phyloP scores from a whole-genome alignment of 192 early-diverging fungal genomes.

The Piromyces finnis region DNA sequence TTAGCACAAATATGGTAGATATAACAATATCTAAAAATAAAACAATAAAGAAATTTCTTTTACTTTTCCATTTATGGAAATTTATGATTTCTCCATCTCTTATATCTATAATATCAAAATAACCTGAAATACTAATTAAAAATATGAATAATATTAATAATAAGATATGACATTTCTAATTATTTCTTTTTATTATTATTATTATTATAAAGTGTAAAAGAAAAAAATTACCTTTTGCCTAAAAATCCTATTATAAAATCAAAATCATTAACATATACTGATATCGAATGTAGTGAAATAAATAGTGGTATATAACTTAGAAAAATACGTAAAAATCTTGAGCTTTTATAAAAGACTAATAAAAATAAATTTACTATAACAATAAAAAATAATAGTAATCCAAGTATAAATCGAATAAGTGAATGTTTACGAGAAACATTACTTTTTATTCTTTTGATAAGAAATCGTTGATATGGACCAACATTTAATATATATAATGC shows the following conservation, averaged over 20 bases:
- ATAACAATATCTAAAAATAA: not conserved
- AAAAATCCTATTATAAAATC: not conserved
- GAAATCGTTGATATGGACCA: not conserved
- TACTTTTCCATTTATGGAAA: not conserved
- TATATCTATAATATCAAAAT: not conserved
- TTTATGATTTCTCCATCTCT: not conserved
- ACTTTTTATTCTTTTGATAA: not conserved
- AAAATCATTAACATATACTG: not conserved
- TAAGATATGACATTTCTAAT: no score
- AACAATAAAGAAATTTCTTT: not conserved
- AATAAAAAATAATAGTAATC: not conserved
- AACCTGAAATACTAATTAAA: not conserved
- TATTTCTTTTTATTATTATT: no score
- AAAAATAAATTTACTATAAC: not conserved
- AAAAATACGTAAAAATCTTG: not conserved
- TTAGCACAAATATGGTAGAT: not conserved
- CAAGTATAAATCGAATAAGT: not conserved
- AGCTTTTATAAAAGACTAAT: not conserved
- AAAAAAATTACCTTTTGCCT: not conserved
- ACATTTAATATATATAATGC: not conserved
- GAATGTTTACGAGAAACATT: not conserved
- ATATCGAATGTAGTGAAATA: not conserved
- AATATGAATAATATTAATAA: no score
- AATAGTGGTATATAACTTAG: not conserved
- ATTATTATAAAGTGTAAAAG: no score